Base-by-base conservation (phyloP, 805 yeast genomes). In the Kodamaea laetipori region DNA sequence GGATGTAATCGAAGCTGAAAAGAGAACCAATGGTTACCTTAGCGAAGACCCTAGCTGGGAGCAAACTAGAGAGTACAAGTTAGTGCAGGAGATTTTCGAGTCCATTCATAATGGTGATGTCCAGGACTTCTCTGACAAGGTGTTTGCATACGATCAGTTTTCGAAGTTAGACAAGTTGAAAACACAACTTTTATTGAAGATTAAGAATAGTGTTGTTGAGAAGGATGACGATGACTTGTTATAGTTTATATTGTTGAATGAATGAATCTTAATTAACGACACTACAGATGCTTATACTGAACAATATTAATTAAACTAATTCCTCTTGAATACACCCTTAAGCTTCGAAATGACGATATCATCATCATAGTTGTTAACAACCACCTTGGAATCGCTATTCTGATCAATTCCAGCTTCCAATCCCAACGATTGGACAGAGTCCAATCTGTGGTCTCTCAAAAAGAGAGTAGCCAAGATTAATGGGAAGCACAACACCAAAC, bases 81-180 rank as follows among this genome's bases (percentile, higher is more conserved):
- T 92, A 49, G 68, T 86, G 28, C 69, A 69, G 46, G 86, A 82
- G 38, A 63, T 94, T 26, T 71, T 87, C 25, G 84, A 81, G 31
- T 81, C 92, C n/a, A 82, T 86, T 41, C 77, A 81, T 42, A 83
- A 81, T 41, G 94, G 94, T 35, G 96, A 90, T 58, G 70, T 83
- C 28, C 90, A 92, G 57, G 75, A 71, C 37, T 80, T 89, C 56
- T 78, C 92, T 3, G 82, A 81, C 52, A 78, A 80, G 51, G 82
- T 90, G 15, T 86, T 76, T 58, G 94, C 86, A 51, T 94, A 69
- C 57, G 98, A 94, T 63, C 95, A 87, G 63, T 90, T 86, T 63
- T 73, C 82, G 51, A 89, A 89, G 63, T 78, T 94, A 44, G 99
- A 94, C 61, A 87, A 85, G 57, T 85, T 96, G 84, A 89, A 87